Conservation (phyloP, 1,284 basidiomycete species). For the Pseudozyma thailandica region DNA sequence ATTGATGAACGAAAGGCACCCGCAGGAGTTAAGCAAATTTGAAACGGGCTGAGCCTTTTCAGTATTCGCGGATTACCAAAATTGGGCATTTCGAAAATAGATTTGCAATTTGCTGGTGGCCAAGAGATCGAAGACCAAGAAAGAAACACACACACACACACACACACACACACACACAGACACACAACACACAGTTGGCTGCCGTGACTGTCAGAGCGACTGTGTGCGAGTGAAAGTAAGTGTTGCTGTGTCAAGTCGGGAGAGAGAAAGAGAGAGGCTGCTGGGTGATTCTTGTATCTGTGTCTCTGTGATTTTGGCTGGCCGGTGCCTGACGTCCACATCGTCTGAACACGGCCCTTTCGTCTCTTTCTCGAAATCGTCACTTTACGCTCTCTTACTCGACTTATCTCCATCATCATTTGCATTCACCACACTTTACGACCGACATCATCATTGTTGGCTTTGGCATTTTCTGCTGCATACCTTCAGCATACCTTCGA, state of each 20-base stretch:
- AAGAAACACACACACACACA: background rate
- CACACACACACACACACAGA: background rate
- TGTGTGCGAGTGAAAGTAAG: background rate
- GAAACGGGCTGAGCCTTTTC: background rate
- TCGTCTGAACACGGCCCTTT: slow-evolving; percentile 15
- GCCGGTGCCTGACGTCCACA: slow-evolving; percentile 20
- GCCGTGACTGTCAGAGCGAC: background rate
- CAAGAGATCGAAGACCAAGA: slow-evolving; percentile 2
- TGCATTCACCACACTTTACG: slow-evolving; percentile 12
- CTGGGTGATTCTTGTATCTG: background rate
- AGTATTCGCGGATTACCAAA: background rate
- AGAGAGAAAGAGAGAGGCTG: background rate
- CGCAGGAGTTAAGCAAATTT: background rate
- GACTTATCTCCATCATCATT: slow-evolving; percentile 23
- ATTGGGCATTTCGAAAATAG: background rate
- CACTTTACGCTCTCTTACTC: background rate
- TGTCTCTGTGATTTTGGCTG: slow-evolving; percentile 1
- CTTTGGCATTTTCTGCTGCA: slow-evolving; percentile 11
- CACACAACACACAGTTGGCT: background rate
- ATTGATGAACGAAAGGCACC: background rate
- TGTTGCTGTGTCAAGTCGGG: too few species aligned
- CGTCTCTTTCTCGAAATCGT: background rate
- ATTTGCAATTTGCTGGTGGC: background rate
- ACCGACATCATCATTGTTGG: slow-evolving; percentile 2
- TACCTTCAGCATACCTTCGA: background rate